A percentile compares a stretch with the other conserved stretches of the same genome.
phyloP scores from a whole-genome alignment of 768 basidiomycete species.

The Cystofilobasidium capitatum region DNA sequence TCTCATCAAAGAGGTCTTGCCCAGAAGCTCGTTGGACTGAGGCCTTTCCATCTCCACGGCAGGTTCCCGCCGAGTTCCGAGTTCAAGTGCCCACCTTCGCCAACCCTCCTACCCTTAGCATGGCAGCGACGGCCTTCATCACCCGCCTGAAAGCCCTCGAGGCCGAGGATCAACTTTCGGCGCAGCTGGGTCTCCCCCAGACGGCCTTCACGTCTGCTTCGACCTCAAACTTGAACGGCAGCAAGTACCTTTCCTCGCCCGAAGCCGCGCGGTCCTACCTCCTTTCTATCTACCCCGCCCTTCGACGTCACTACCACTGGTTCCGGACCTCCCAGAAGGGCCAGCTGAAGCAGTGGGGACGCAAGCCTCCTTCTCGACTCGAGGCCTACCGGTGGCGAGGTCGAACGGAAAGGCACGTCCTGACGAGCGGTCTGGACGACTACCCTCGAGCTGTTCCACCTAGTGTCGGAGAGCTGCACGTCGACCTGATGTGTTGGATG shows the following conservation, averaged over 20 bases:
- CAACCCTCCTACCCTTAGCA: conserved; percentile 87
- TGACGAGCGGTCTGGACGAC: conserved; percentile 94
- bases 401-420: conserved; percentile 59
- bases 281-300: conserved; percentile 65
- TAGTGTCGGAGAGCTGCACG: conserved; percentile 80
- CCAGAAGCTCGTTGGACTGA: too few species aligned
- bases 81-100: conserved; percentile 89
- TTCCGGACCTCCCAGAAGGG: conserved; percentile 89
- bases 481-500: conserved; percentile 94
- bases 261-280: conserved; percentile 60
- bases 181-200: conserved; percentile 48
- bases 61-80: conserved; percentile 83
- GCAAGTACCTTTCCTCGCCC: conserved; percentile 48
- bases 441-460: conserved; percentile 76
- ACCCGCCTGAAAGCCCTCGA: conserved; percentile 50
- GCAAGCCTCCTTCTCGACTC: conserved; percentile 52
- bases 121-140: conserved; percentile 88
- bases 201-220: conserved; percentile 2
- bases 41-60: too few species aligned
- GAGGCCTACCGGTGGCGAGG: conserved; percentile 95
- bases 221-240: conserved; percentile 15
- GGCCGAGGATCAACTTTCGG: conserved; percentile 46
- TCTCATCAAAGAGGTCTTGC: too few species aligned
- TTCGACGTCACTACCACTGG: conserved; percentile 91
- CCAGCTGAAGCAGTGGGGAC: conserved; percentile 80